phyloP scores from a whole-genome alignment of 208 protist genomes.

The Acanthamoeba lenticulata region DNA sequence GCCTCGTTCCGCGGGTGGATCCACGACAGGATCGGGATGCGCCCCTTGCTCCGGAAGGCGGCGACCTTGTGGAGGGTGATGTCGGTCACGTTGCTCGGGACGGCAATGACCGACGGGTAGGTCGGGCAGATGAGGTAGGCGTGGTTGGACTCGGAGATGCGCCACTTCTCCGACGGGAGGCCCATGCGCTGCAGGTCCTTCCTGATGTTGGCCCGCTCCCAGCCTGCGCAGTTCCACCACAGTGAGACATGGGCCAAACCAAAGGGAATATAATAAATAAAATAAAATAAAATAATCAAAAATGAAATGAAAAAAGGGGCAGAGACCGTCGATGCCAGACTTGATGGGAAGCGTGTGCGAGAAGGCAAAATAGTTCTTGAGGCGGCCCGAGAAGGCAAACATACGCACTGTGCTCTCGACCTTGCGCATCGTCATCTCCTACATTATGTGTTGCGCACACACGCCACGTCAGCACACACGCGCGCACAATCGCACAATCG shows the following conservation, averaged over 20 bases:
- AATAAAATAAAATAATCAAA: too few relatives aligned
- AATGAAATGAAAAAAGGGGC: neutral
- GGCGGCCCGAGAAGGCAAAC: conserved; percentile 35
- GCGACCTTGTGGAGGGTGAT: neutral
- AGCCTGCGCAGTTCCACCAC: neutral
- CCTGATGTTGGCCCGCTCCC: neutral
- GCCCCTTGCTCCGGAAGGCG: conserved; percentile 40
- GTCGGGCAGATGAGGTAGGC: conserved; percentile 34
- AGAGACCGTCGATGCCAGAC: neutral
- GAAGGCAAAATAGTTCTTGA: conserved; percentile 54
- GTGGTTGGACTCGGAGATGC: neutral
- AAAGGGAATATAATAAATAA: neutral
- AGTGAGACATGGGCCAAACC: neutral
- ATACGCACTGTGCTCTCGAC: conserved; percentile 16
- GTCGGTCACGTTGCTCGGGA: neutral
- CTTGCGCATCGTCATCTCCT: conserved; percentile 33
- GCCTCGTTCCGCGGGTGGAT: conserved; percentile 64
- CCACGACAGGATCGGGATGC: conserved; percentile 53
- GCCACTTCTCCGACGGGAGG: conserved; percentile 45
- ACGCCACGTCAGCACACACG: too few relatives aligned
- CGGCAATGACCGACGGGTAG: conserved; percentile 34
- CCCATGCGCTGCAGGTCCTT: conserved; percentile 1
- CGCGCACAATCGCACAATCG: too few relatives aligned
- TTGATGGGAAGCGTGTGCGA: neutral
- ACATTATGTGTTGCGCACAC: too few relatives aligned